Conservation (phyloP, 2,329 filamentous ascomycete genomes). For the Diaporthe sp. region DNA sequence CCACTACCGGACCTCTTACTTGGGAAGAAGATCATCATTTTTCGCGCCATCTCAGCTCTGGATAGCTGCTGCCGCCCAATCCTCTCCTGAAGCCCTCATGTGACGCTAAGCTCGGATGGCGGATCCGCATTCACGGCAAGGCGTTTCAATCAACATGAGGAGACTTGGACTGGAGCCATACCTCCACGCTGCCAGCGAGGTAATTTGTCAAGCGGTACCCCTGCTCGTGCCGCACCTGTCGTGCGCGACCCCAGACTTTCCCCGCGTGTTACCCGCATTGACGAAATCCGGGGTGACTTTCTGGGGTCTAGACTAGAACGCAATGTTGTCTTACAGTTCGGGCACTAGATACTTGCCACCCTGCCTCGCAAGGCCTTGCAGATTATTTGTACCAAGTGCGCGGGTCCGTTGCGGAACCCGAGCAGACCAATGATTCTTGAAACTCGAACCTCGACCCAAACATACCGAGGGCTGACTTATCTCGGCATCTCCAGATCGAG, state of each 20-base stretch:
- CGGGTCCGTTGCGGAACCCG: conserved; percentile 11
- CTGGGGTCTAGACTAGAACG: not conserved
- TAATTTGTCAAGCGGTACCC: conserved; percentile 10
- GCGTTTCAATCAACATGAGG: not conserved
- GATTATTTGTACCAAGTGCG: not conserved
- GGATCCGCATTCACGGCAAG: conserved; percentile 19
- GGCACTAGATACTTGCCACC: not conserved
- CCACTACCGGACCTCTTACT: not conserved
- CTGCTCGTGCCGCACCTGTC: not conserved
- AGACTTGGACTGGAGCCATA: not conserved
- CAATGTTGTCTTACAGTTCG: not conserved
- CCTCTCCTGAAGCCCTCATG: not conserved
- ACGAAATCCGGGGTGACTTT: not conserved
- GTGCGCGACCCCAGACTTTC: conserved; percentile 16
- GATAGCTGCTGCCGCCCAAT: not conserved
- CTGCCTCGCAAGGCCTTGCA: not conserved
- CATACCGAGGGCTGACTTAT: not conserved
- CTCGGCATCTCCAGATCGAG: conserved; percentile 25
- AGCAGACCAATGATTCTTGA: not conserved
- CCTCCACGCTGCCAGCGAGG: not conserved
- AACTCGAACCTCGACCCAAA: not conserved
- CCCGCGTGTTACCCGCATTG: conserved; percentile 23
- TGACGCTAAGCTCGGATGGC: conserved; percentile 9
- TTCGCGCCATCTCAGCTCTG: not conserved
- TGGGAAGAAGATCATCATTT: not conserved